Base-by-base conservation (phyloP, 176 grass and related monocot genomes). In the Leersia perrieri region DNA sequence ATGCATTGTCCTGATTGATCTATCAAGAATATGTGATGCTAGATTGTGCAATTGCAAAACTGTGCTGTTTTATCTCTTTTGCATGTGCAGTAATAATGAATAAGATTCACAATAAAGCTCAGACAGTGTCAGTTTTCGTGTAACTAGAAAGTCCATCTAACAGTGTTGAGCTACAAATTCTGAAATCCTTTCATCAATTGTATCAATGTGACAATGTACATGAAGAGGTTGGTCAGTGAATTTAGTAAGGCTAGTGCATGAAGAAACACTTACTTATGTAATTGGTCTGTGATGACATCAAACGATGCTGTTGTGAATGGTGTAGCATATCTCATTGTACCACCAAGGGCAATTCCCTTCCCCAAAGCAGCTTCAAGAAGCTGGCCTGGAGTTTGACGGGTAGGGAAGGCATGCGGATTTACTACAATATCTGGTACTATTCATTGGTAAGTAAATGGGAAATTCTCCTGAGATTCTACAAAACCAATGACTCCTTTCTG, bases 331-430 rank as follows among this genome's bases (percentile, higher is more conserved):
- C 75, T 93, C 62, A 57, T 84, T 71, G 84, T 30, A 87, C 88
- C 92, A 25, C 79, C 84, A 11, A 85, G 78, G 5, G 92, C 88
- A 28, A 98, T 98, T 82, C 95, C 92, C 84, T 98, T 98, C 20
- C 92, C 95, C 84, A 98, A 74, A 76, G 95, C 95, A 91, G 95
- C 92, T 82, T 98, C 95, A 83, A 98, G 88, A 71, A 98, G 83
- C 84, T 98, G 95, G 0, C 95, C 95, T 23, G 92, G 95, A 61
- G 95, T 98, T 86, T 98, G 95, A 75, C 95, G 86, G 61, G 95
- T 98, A 78, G 95, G 95, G 72, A 95, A 98, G n/a, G 92, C 92
- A 60, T 98, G 95, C 36, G 95, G 95, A 83, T 98, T 98, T 84
- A 98, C 95, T 60, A 95, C 95, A 49, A 98, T 86, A 79, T 98